Evolutionary conservation across 371 early-diverging fungal genomes (phyloP), one percentile per base, ranked within the genome.

Genomic region (Chytridium lagenaria): DNA sequence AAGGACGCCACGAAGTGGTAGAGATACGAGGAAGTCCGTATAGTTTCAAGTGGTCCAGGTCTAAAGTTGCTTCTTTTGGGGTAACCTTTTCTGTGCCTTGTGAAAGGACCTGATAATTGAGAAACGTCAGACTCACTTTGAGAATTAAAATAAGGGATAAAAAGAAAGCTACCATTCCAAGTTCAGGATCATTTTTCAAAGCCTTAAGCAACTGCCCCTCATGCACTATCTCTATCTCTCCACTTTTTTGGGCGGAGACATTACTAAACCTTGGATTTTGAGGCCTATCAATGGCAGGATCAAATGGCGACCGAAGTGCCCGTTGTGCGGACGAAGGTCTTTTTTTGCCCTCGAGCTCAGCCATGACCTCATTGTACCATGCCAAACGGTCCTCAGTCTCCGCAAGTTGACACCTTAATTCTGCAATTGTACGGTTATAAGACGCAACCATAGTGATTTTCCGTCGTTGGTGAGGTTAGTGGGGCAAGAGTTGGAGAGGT

Each of bases 291-390:
- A 79, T 49, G 10, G 71, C 55, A 22, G 64, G 71, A 49, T 72
- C 73, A 44, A 72, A 68, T 1, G 22, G 55, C 61, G 76, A 31
- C 63, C 75, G 37, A 68, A 70, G 23, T 68, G 68, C 44, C 52
- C 66, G 40, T 34, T 55, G 63, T 22, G 74, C 52, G 23, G 66
- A 10, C 10, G 70, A 59, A 28, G 63, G 37, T 34, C 70, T n/a
- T 23, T 52, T 16, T 51, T 15, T 26, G 10, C 50, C 70, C 33
- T 65, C 73, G 31, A 71, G 49, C 7, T 65, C 50, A 16, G 80
- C 38, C 22, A 84, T 75, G 30, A 80, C 82, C 52, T 83, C 82
- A 50, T 85, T 74, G 63, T 85, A 81, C 85, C 85, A 85, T 1
- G 81, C 80, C 2, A 84, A 57, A 12, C 75, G 69, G 71, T 86